A percentile compares a stretch with the other conserved stretches of the same genome.
phyloP scores from a whole-genome alignment of 805 yeast genomes.

The Spencermartinsiella europaea region DNA sequence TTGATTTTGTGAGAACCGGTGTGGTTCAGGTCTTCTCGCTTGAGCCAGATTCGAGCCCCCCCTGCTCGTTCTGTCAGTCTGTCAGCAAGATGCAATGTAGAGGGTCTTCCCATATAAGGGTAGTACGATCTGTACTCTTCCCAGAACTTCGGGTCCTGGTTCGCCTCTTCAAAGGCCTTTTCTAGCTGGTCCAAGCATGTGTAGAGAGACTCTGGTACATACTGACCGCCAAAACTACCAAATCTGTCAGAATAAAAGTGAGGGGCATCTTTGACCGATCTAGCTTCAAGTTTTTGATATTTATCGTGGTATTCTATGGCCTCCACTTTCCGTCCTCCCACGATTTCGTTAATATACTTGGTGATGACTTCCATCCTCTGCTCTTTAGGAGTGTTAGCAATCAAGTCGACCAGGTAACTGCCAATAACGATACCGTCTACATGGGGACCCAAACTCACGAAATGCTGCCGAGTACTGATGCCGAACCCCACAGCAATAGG shows the following conservation, averaged over 20 bases:
- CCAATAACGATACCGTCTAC: constrained; percentile 98
- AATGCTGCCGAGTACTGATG: constrained; percentile 90
- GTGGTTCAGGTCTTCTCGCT: constrained; percentile 79
- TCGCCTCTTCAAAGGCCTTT: constrained; percentile 78
- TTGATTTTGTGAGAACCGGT: constrained; percentile 46
- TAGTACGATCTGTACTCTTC: constrained; percentile 79
- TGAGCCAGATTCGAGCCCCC: constrained; percentile 95
- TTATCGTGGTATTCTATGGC: neutral
- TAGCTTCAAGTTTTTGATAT: neutral
- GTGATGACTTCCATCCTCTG: constrained; percentile 59
- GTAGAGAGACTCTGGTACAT: constrained; percentile 94
- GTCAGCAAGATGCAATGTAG: constrained; percentile 85
- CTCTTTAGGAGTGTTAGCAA: constrained; percentile 52
- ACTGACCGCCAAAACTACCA: constrained; percentile 98
- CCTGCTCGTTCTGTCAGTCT: constrained; percentile 86
- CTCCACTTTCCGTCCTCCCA: constrained; percentile 43
- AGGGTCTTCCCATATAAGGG: constrained; percentile 95
- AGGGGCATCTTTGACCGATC: constrained; percentile 11
- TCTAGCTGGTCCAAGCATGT: constrained; percentile 88
- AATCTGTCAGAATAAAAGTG: constrained; percentile 74
- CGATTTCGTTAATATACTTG: constrained; percentile 61
- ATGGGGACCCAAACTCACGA: constrained; percentile 63
- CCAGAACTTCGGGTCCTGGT: constrained; percentile 91
- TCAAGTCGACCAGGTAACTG: constrained; percentile 66
- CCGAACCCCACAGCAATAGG: constrained; percentile 98